A percentile compares a stretch with the other conserved stretches of the same genome.
Conservation (phyloP, 78 protist genomes). For the Polysphondylium violaceum region DNA sequence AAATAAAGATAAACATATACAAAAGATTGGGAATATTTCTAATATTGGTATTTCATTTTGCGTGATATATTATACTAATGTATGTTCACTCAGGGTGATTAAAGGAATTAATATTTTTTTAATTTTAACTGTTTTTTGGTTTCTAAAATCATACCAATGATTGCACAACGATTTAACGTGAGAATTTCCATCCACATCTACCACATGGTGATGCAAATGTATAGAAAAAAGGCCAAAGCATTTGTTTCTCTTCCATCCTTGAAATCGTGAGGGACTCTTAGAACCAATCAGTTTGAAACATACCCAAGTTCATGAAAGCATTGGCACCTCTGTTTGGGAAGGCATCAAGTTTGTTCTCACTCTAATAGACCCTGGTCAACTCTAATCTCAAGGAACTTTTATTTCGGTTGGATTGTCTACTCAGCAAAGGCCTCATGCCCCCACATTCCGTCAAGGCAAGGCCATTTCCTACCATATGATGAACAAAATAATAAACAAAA, state of each 20-base stretch:
- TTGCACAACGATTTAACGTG: no score
- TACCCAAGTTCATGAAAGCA: conserved; percentile 16
- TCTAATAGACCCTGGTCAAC: conserved; percentile 48
- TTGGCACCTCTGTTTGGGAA: conserved; percentile 78
- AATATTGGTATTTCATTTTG: no score
- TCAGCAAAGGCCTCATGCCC: conserved; percentile 72
- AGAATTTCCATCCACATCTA: no score
- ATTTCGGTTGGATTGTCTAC: conserved; percentile 61
- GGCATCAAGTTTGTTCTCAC: conserved; percentile 62
- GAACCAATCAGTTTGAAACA: conserved; percentile 50
- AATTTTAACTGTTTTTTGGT: no score
- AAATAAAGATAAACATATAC: no score
- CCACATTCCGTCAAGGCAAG: conserved; percentile 66
- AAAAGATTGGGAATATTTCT: no score
- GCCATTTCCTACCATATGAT: conserved; percentile 60
- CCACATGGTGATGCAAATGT: conserved; percentile 73
- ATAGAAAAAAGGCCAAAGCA: conserved; percentile 22
- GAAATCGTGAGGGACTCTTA: conserved; percentile 36
- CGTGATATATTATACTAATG: no score
- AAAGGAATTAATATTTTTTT: no score
- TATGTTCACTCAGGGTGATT: no score
- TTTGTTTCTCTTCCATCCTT: conserved; percentile 42
- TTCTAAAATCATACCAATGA: no score
- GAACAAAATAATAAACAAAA: conserved; percentile 13
- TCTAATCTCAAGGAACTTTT: conserved; percentile 61